phyloP scores from a whole-genome alignment of 2,329 filamentous ascomycete species.

The Epichloe scottii region DNA sequence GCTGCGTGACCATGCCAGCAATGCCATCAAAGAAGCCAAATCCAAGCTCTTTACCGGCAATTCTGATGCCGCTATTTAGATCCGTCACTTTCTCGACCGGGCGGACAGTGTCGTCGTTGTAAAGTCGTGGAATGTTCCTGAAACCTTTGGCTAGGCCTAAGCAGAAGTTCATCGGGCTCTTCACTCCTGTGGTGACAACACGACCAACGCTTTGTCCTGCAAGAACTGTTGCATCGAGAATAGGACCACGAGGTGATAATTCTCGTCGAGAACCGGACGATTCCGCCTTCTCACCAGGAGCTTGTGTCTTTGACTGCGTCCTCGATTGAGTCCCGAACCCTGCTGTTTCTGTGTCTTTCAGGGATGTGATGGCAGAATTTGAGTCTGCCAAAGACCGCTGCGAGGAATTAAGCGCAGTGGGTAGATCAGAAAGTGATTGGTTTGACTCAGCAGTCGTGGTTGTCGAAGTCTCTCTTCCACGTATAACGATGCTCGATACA shows the following conservation, averaged over 20 bases:
- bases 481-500: background rate
- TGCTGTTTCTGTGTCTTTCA: background rate
- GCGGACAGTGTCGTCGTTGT: constrained; percentile 71
- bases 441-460: background rate
- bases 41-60: constrained; percentile 67
- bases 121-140: constrained; percentile 74
- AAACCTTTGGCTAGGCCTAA: constrained; percentile 75
- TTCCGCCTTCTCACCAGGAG: constrained; percentile 7
- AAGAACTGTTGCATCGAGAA: constrained; percentile 47
- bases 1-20: constrained; percentile 69
- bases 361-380: background rate
- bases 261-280: constrained; percentile 9
- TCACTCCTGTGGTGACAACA: constrained; percentile 64
- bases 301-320: background rate
- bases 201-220: constrained; percentile 56
- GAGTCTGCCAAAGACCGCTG: background rate
- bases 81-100: constrained; percentile 70
- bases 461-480: background rate
- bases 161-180: constrained; percentile 75
- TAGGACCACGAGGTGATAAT: constrained; percentile 11
- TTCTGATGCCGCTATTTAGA: constrained; percentile 60
- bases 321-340: background rate
- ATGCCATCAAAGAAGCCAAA: constrained; percentile 72
- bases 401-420: background rate
- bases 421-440: background rate